These are phyloP conservation scores for Xerocomus amazonicus DNA, from an alignment of 1,284 basidiomycete species.

Conservation along the genomic window DNA sequence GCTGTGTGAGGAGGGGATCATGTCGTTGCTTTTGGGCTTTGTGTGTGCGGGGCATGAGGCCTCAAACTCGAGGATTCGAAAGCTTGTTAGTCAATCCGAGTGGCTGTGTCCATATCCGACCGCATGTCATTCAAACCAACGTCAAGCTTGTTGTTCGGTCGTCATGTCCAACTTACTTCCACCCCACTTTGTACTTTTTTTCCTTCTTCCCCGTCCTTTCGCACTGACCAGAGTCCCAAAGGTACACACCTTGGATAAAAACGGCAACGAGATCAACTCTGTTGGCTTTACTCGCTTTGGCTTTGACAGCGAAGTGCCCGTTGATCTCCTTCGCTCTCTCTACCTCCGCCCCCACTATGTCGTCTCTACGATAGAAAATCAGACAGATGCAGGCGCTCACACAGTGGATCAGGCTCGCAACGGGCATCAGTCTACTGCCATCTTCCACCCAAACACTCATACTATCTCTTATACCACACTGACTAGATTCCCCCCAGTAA, in stretches of 20 bases:
- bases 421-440: constrained; percentile 77
- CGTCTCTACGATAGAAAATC: constrained; percentile 40
- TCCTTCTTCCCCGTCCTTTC: not conserved
- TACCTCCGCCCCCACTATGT: constrained; percentile 84
- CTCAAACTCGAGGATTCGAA: too few species aligned
- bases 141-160: not conserved
- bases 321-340: constrained; percentile 76
- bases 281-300: constrained; percentile 84
- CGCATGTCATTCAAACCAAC: too few species aligned
- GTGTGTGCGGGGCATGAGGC: constrained; percentile 63
- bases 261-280: constrained; percentile 68
- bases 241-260: constrained; percentile 67
- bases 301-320: constrained; percentile 79
- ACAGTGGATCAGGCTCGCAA: constrained; percentile 47
- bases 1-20: constrained; percentile 81
- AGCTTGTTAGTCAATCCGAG: not conserved
- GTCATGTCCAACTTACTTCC: constrained; percentile 25
- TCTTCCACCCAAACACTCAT: constrained; percentile 72
- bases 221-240: constrained; percentile 27
- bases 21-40: constrained; percentile 64
- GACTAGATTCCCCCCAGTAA: constrained; percentile 88
- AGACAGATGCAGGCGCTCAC: constrained; percentile 39
- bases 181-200: constrained; percentile 16
- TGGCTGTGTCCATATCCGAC: constrained; percentile 19
- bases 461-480: constrained; percentile 90